phyloP scores from a whole-genome alignment of 1,284 basidiomycete species.

The Butyriboletus pseudospeciosus region DNA sequence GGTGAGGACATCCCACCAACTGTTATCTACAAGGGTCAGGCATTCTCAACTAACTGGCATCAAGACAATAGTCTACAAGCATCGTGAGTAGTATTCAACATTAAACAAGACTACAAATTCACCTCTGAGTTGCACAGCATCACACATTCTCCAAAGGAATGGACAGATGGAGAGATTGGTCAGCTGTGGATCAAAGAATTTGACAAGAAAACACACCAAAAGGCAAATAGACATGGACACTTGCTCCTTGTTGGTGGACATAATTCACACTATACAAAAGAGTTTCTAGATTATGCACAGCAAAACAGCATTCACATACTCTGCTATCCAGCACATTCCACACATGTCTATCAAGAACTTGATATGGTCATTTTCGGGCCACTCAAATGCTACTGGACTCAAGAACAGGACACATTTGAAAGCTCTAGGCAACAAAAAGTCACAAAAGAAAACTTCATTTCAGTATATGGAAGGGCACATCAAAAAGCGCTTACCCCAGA shows the following conservation, averaged over 20 bases:
- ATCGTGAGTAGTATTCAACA: neutral
- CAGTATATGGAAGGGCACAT: neutral
- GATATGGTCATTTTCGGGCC: neutral
- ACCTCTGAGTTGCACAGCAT: neutral
- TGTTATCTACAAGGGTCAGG: conserved; percentile 1
- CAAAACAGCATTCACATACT: neutral
- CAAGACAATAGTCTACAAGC: neutral
- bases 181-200: neutral
- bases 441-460: neutral
- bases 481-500: neutral
- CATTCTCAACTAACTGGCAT: neutral
- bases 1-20: neutral
- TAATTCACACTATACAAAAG: conserved; percentile 1
- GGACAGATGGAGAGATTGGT: neutral
- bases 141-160: neutral
- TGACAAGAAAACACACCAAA: neutral
- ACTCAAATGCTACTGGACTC: neutral
- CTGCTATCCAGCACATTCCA: conserved; percentile 1
- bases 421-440: neutral
- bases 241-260: neutral
- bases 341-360: conserved; percentile 4
- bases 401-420: neutral
- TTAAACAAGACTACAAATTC: neutral
- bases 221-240: neutral
- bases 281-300: neutral